A percentile compares a stretch with the other conserved stretches of the same genome.
Evolutionary conservation across 1,284 basidiomycete genomes (phyloP).

Genomic region (Puccinia triticina): DNA sequence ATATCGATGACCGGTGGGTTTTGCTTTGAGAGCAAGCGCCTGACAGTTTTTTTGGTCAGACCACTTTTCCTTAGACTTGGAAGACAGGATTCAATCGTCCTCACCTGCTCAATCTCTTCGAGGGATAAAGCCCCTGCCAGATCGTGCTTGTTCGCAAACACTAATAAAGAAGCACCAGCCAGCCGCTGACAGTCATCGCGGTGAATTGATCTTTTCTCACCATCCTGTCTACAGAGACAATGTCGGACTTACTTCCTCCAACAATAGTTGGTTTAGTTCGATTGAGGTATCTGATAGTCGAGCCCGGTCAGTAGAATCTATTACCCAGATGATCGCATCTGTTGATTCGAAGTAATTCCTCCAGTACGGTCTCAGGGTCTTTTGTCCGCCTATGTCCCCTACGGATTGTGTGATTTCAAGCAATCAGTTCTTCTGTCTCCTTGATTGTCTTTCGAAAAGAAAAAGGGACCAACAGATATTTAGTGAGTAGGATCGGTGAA

Average conservation of each 20-base stretch:
- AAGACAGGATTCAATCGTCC: slow-evolving; percentile 57
- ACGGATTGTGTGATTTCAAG: slow-evolving; percentile 20
- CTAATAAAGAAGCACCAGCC: slow-evolving; percentile 87
- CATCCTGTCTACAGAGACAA: neutral
- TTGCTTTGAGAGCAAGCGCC: slow-evolving; percentile 71
- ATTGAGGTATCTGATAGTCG: slow-evolving; percentile 84
- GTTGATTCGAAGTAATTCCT: slow-evolving; percentile 99
- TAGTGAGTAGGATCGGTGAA: slow-evolving; percentile 63
- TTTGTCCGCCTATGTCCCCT: slow-evolving; percentile 99
- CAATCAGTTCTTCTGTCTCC: neutral
- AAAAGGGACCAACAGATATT: slow-evolving; percentile 38
- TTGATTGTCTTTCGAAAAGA: slow-evolving; percentile 25
- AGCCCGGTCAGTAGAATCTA: slow-evolving; percentile 87
- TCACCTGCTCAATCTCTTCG: slow-evolving; percentile 78
- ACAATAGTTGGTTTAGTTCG: slow-evolving; percentile 81
- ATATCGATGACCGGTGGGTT: slow-evolving; percentile 86
- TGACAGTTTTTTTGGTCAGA: slow-evolving; percentile 59
- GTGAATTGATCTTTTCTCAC: neutral
- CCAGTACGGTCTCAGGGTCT: slow-evolving; percentile 95
- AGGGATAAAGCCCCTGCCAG: slow-evolving; percentile 81
- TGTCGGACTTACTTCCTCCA: slow-evolving; percentile 73
- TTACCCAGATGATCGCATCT: slow-evolving; percentile 97
- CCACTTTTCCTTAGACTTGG: slow-evolving; percentile 10
- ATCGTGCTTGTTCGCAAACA: slow-evolving; percentile 99
- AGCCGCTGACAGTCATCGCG: slow-evolving; percentile 68